A percentile compares a stretch with the other conserved stretches of the same genome.
Conservation (phyloP, 495 filamentous ascomycete species). For the Hypoxylon trugodes region DNA sequence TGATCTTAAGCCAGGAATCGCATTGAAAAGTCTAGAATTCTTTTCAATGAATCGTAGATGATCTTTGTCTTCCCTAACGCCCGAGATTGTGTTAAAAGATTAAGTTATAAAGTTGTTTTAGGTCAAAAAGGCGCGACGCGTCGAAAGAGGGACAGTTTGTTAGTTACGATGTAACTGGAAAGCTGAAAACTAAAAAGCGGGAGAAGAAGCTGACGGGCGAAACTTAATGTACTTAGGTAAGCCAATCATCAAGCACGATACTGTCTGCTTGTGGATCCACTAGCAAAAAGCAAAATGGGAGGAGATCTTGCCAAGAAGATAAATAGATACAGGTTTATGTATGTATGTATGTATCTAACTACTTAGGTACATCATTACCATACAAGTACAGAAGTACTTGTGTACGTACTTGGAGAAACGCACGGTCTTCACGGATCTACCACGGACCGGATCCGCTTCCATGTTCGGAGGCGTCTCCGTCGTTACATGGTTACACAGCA, state of each 20-base stretch:
- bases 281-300: no score
- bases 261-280: no score
- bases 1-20: neutral
- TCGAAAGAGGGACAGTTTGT: neutral
- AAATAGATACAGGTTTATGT: no score
- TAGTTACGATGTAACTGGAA: neutral
- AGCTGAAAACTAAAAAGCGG: neutral
- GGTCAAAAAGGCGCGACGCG: conserved; percentile 1
- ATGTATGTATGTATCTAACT: no score
- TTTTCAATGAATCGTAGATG: neutral
- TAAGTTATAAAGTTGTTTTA: no score
- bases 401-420: no score
- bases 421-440: neutral
- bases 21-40: neutral
- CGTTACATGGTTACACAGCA: conserved; percentile 8
- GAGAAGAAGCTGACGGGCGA: no score
- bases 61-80: neutral
- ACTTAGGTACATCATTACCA: no score
- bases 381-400: no score
- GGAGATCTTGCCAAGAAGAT: no score
- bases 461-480: neutral
- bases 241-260: no score
- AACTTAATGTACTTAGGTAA: neutral
- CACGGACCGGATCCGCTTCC: conserved; percentile 5
- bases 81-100: neutral